Percentiles rank a stretch among this genome's conserved stretches.
These are phyloP conservation scores for Colletotrichum echinochloae DNA, from an alignment of 2,329 filamentous ascomycete species.

Conservation along the genomic window DNA sequence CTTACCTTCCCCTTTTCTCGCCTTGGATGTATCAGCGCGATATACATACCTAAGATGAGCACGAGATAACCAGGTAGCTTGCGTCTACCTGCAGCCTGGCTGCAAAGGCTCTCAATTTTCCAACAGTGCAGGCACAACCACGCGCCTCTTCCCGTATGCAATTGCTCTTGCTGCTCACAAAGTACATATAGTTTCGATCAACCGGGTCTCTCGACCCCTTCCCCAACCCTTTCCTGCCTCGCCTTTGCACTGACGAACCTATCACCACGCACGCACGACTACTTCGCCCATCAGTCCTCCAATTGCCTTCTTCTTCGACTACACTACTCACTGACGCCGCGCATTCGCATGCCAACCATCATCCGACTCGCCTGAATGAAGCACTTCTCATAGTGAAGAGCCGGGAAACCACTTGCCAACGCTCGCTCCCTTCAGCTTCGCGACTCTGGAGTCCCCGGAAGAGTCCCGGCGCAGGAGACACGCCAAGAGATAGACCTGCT, in stretches of 20 bases:
- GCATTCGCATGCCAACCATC: background rate
- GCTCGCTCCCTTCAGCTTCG: background rate
- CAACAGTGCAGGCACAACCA: conserved; percentile 23
- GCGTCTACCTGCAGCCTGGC: conserved; percentile 26
- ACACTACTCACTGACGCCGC: background rate
- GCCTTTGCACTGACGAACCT: background rate
- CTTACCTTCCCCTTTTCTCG: background rate
- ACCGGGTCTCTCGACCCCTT: background rate
- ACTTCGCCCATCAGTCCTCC: background rate
- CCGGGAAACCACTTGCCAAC: background rate
- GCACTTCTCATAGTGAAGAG: background rate
- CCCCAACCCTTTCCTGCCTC: background rate
- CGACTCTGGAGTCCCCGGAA: background rate
- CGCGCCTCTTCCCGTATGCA: background rate
- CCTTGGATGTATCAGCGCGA: background rate
- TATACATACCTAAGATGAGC: conserved; percentile 3
- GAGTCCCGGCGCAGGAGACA: background rate
- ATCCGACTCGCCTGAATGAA: background rate
- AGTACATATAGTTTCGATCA: background rate
- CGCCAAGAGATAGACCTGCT: conserved; percentile 26
- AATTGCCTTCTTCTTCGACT: background rate
- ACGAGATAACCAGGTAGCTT: conserved; percentile 20
- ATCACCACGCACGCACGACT: background rate
- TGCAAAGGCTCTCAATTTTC: conserved; percentile 10
- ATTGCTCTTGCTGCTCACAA: background rate